These are phyloP conservation scores for Russula foetens DNA, from an alignment of 768 basidiomycete genomes.

Conservation along the genomic window DNA sequence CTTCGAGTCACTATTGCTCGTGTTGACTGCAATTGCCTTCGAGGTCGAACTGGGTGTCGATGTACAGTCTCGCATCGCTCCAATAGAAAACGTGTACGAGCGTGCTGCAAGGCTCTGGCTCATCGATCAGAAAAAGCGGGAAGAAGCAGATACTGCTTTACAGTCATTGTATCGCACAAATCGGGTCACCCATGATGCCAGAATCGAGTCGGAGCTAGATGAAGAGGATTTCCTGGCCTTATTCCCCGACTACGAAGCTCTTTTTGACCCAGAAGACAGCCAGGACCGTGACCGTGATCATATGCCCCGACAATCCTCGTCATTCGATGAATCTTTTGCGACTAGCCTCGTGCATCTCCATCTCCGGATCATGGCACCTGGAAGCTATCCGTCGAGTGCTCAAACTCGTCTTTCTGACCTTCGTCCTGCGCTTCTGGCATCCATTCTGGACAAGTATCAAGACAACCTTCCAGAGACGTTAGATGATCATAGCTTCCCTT, in stretches of 20 bases:
- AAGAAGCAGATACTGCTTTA: slow-evolving; percentile 52
- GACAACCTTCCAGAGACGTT: slow-evolving; percentile 25
- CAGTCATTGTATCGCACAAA: slow-evolving; percentile 71
- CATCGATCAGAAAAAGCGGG: slow-evolving; percentile 64
- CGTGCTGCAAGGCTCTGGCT: slow-evolving; percentile 77
- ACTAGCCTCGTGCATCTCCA: slow-evolving; percentile 42
- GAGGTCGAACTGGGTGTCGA: slow-evolving; percentile 38
- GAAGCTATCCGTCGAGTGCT: slow-evolving; percentile 28
- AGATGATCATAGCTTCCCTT: slow-evolving; percentile 43
- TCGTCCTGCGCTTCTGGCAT: slow-evolving; percentile 12
- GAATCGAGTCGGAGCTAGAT: slow-evolving; percentile 68
- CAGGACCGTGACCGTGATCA: neutral
- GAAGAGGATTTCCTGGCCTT: slow-evolving; percentile 75
- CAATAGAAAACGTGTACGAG: slow-evolving; percentile 51
- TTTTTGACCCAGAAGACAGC: slow-evolving; percentile 29
- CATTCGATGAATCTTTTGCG: slow-evolving; percentile 32
- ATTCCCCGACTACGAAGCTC: slow-evolving; percentile 73
- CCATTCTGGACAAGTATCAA: slow-evolving; percentile 13
- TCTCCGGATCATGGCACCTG: slow-evolving; percentile 31
- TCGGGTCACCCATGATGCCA: slow-evolving; percentile 41
- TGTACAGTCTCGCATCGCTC: slow-evolving; percentile 24
- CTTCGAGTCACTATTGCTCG: slow-evolving; percentile 39
- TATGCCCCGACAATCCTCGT: slow-evolving; percentile 11
- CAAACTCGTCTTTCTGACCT: slow-evolving; percentile 8
- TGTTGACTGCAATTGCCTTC: slow-evolving; percentile 39